phyloP scores from a whole-genome alignment of 805 yeast species.

The Jamesozyma spencerorum region DNA sequence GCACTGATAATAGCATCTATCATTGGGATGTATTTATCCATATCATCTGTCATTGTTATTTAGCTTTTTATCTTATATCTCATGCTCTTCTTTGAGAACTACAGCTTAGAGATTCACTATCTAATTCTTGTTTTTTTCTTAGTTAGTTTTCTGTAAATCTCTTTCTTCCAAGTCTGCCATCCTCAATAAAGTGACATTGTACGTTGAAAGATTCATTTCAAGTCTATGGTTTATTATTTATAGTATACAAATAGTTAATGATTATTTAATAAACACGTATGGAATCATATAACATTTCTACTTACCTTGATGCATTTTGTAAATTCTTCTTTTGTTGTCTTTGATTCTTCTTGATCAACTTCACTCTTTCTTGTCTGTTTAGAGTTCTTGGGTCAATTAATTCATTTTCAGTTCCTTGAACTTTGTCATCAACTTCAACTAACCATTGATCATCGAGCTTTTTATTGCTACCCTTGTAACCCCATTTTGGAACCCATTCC shows the following conservation, averaged over 20 bases:
- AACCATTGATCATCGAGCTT: conserved; percentile 85
- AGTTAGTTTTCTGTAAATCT: too few relatives aligned
- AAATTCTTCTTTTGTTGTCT: conserved; percentile 84
- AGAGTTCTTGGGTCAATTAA: conserved; percentile 81
- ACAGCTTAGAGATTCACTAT: too few relatives aligned
- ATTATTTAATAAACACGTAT: too few relatives aligned
- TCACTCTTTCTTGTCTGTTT: conserved; percentile 74
- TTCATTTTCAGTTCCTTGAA: conserved; percentile 48
- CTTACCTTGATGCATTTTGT: conserved; percentile 26
- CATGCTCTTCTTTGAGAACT: background rate
- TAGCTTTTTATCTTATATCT: too few relatives aligned
- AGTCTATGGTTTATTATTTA: too few relatives aligned
- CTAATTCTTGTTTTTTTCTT: too few relatives aligned
- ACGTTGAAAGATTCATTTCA: too few relatives aligned
- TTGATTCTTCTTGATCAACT: conserved; percentile 51
- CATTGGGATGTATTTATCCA: conserved; percentile 43
- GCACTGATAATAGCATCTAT: conserved; percentile 68
- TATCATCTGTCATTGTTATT: background rate
- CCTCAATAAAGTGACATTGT: too few relatives aligned
- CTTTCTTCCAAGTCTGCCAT: too few relatives aligned
- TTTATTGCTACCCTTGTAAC: conserved; percentile 89
- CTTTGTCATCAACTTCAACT: conserved; percentile 82
- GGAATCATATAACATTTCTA: background rate
- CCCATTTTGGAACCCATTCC: conserved; percentile 99
- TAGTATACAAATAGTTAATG: background rate